Conservation (phyloP, 225 moss, liverwort and hornwort species). For the Straminergon stramineum region DNA sequence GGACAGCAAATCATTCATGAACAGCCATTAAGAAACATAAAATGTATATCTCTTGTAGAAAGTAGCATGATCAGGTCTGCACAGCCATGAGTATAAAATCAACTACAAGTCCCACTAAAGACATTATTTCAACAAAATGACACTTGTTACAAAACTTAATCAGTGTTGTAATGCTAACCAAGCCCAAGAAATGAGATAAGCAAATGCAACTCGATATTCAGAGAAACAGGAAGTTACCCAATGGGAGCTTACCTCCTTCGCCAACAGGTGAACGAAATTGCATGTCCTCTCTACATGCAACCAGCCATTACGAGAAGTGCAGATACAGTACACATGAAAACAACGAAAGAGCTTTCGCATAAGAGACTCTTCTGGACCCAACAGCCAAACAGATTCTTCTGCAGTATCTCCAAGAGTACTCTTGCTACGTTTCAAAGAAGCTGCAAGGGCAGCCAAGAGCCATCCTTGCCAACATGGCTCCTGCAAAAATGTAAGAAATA, state of each 20-base stretch:
- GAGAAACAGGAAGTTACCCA: not conserved
- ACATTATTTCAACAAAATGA: not conserved
- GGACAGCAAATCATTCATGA: not conserved
- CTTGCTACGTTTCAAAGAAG: conserved; percentile 54
- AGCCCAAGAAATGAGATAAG: not conserved
- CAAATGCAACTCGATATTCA: not conserved
- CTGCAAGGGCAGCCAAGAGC: conserved; percentile 58
- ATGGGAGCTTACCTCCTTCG: conserved; percentile 32
- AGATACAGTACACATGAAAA: conserved; percentile 65
- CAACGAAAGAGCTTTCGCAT: conserved; percentile 54
- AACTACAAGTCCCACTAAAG: not conserved
- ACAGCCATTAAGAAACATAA: not conserved
- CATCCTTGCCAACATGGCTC: conserved; percentile 74
- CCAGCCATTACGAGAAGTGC: conserved; percentile 73
- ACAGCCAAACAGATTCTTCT: conserved; percentile 54
- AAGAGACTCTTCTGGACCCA: conserved; percentile 57
- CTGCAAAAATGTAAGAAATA: conserved; percentile 14
- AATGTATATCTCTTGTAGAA: not conserved
- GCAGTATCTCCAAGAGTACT: conserved; percentile 27
- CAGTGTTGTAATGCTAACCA: not conserved
- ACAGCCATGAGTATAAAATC: not conserved
- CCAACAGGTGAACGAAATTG: conserved; percentile 61
- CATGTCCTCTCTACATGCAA: conserved; percentile 66
- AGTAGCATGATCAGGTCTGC: not conserved
- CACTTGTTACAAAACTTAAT: not conserved